Base-by-base conservation (phyloP, 495 filamentous ascomycete genomes). In the Penicillium verhagenii region DNA sequence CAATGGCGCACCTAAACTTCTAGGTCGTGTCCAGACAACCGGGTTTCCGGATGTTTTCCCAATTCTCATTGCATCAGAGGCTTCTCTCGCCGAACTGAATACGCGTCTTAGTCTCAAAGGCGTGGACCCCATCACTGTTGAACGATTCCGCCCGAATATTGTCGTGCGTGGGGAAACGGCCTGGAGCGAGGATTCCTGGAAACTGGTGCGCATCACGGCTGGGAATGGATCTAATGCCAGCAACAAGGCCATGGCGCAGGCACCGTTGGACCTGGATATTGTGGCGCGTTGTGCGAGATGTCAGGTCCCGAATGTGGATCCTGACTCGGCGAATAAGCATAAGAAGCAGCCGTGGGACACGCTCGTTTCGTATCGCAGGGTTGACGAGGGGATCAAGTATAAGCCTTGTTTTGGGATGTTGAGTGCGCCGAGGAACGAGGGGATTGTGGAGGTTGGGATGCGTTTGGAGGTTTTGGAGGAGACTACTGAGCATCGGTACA, bases 321-420 rank as follows among this genome's bases (percentile, higher is more conserved):
- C 80, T 10, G 76, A 77, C 4, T 89, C 83, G 2, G 93, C 89
- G 2, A 57, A 78, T 16, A 84, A 83, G 57, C 87, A 96, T 68
- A 70, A 71, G 11, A 80, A 73, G 20, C 87, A 97, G 74, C 92
- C 93, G 13, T 87, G 90, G 72, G 75, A 77, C 58, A 89, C 88
- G 6, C 72, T 96, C 60, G 73, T 86, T 48, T 81, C 74, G 38
- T 88, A 87, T 68, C 80, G 92, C 23, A 71, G 82, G 14, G 81
- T 96, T 6, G 93, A 96, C 67, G 73, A 81, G 33, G 92, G 92
- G 9, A 82, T 86, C 7, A 82, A 81, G 42, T 79, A 75, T 23
- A 81, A 79, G 58, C 86, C 90, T 18, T 96, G 90, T 64, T 74
- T 96, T 58, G 93, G 92, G 9, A 90, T 96, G 90, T 82, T 95